phyloP scores from a whole-genome alignment of 169 alveolate species.

The Cryptosporidium xiaoi region DNA sequence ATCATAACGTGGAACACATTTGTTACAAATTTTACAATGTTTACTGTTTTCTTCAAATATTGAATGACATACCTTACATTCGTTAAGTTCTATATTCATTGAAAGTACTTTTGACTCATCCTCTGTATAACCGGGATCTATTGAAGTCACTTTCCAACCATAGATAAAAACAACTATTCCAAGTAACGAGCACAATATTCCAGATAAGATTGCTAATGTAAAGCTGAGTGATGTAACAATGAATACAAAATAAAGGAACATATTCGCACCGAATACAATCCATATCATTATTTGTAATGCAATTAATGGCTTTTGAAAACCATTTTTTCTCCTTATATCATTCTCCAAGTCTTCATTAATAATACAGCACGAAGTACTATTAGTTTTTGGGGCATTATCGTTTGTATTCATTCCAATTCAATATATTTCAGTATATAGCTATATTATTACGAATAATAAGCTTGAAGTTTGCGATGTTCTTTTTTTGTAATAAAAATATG shows the following conservation, averaged over 20 bases:
- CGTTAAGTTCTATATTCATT: neutral
- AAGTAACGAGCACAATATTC: slow-evolving; percentile 14
- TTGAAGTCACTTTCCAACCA: slow-evolving; percentile 73
- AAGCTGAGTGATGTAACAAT: slow-evolving; percentile 35
- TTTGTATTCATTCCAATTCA: slow-evolving; percentile 33
- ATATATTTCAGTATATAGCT: neutral
- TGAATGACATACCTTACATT: slow-evolving; percentile 56
- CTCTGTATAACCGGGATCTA: slow-evolving; percentile 57
- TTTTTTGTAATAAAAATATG: neutral
- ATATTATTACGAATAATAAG: slow-evolving; percentile 1
- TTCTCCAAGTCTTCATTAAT: slow-evolving; percentile 45
- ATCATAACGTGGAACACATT: slow-evolving; percentile 88
- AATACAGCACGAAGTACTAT: slow-evolving; percentile 56
- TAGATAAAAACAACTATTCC: slow-evolving; percentile 12
- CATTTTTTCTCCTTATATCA: slow-evolving; percentile 58
- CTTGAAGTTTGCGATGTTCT: slow-evolving; percentile 7
- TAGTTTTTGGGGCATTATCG: slow-evolving; percentile 2
- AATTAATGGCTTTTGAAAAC: slow-evolving; percentile 71
- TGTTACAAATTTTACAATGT: slow-evolving; percentile 90
- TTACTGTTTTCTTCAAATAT: slow-evolving; percentile 66
- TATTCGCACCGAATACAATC: slow-evolving; percentile 43
- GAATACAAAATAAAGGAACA: slow-evolving; percentile 25
- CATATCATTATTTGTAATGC: slow-evolving; percentile 70
- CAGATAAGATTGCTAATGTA: slow-evolving; percentile 3
- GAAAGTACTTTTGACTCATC: slow-evolving; percentile 7